Base-by-base conservation (phyloP, 2,329 filamentous ascomycete species). In the Penicillium sp. region DNA sequence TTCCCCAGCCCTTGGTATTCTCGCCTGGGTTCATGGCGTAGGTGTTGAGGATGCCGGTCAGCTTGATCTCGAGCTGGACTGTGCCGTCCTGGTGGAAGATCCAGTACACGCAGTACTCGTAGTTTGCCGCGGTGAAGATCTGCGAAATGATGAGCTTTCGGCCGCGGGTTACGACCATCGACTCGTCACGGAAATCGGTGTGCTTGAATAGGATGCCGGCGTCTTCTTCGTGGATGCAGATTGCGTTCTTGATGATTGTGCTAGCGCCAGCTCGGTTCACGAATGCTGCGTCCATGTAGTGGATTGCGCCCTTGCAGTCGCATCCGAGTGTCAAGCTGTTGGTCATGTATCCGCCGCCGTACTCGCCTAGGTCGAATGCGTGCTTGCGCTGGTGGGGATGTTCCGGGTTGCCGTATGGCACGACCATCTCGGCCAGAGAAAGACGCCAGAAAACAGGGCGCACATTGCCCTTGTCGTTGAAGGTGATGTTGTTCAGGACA, bases 161-260 rank as follows among this genome's bases (percentile, higher is more conserved):
- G 2, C 84, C 88, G 24, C 90, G 83, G 0, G 89, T 95, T 4
- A 95, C 87, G 9, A 93, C 88, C 48, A 83, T 81, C 0, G 87
- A 91, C 38, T 93, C 85, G 64, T 96, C 90, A 33, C 90, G 81
- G 79, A 95, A 96, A 70, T 96, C 90, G 15, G 83, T 89, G 72
- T 94, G 88, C 73, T 96, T 96, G 80, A 94, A 95, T 1, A 95
- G 75, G 52, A 96, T 93, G 6, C 90, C 90, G 2, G 81, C 81
- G 57, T 96, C 90, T 72, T 96, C 90, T 68, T 96, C 90, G 70
- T 96, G 90, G 57, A 96, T 90, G 68, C 90, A 96, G 58, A 96
- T 85, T 33, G 90, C 90, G 64, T 95, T 95, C 75, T 95, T 91
- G 73, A 95, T 88, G 1, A 83, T 85, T 4, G 83, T 82, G 26